Percentiles rank a stretch among this genome's conserved stretches.
Conservation (phyloP, 1,139 yeast genomes). For the Barnettozyma hawaiiensis region DNA sequence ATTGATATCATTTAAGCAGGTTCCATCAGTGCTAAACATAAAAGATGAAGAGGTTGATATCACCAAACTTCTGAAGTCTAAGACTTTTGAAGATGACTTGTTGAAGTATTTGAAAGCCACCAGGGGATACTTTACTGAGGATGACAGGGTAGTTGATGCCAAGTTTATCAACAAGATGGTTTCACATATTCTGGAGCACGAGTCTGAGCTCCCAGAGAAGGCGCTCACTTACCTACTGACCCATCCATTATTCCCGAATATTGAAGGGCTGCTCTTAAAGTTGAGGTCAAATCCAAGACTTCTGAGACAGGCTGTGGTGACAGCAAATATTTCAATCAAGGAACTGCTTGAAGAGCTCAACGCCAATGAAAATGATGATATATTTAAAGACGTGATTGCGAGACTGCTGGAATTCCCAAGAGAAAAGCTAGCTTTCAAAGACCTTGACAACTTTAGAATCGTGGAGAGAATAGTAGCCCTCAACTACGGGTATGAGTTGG, state of each 20-base stretch:
- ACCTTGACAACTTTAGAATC: constrained; percentile 29
- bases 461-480: constrained; percentile 36
- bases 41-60: constrained; percentile 25
- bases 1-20: constrained; percentile 21
- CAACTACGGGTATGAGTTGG: constrained; percentile 53
- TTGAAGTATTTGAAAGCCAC: constrained; percentile 28
- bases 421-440: constrained; percentile 30
- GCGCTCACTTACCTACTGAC: constrained; percentile 71
- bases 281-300: constrained; percentile 53
- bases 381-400: constrained; percentile 62
- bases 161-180: constrained; percentile 48
- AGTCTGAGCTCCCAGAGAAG: constrained; percentile 32
- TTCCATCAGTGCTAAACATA: constrained; percentile 22
- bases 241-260: constrained; percentile 77
- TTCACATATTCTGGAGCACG: constrained; percentile 35
- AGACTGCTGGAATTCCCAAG: constrained; percentile 50
- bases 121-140: constrained; percentile 51
- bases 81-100: constrained; percentile 27
- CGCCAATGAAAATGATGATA: constrained; percentile 50
- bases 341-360: constrained; percentile 60
- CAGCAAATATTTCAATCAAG: constrained; percentile 58
- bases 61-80: constrained; percentile 22
- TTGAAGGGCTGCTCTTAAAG: constrained; percentile 48
- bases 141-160: constrained; percentile 63
- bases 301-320: constrained; percentile 73